phyloP scores from a whole-genome alignment of 2,329 filamentous ascomycete species.

The Colletotrichum truncatum region DNA sequence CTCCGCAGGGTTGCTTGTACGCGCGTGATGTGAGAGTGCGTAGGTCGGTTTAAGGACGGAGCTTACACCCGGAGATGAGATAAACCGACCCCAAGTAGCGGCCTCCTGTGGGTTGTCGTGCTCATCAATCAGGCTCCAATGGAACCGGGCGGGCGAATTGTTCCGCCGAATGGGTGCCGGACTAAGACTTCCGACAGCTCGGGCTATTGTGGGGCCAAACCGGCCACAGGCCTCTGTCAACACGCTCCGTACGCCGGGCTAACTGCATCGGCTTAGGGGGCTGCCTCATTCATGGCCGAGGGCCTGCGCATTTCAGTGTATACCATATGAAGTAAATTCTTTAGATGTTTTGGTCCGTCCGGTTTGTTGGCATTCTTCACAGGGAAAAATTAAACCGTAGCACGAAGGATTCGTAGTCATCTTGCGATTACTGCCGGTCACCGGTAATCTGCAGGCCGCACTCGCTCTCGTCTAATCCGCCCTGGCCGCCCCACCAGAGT shows the following conservation, averaged over 20 bases:
- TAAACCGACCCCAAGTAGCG: too few relatives aligned
- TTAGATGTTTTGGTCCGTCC: neutral
- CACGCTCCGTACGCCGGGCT: too few relatives aligned
- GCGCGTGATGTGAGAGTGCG: too few relatives aligned
- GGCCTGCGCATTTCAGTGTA: too few relatives aligned
- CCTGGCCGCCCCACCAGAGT: neutral
- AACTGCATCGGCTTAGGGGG: too few relatives aligned
- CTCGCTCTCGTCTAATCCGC: neutral
- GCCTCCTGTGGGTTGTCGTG: neutral
- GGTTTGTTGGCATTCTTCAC: too few relatives aligned
- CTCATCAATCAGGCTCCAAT: neutral
- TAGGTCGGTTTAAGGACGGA: too few relatives aligned
- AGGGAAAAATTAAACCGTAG: too few relatives aligned
- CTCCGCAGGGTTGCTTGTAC: too few relatives aligned
- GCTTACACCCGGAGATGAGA: too few relatives aligned
- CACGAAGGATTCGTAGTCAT: neutral
- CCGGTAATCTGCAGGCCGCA: neutral
- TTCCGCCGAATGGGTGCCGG: constrained; percentile 7
- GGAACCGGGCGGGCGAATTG: constrained; percentile 13
- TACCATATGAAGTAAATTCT: too few relatives aligned
- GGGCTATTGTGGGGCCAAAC: neutral
- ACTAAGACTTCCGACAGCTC: neutral
- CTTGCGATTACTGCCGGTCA: neutral
- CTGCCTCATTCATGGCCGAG: too few relatives aligned
- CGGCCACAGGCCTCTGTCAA: neutral